Evolutionary conservation across 768 basidiomycete genomes (phyloP).

Genomic region (Tulasnella sp.): DNA sequence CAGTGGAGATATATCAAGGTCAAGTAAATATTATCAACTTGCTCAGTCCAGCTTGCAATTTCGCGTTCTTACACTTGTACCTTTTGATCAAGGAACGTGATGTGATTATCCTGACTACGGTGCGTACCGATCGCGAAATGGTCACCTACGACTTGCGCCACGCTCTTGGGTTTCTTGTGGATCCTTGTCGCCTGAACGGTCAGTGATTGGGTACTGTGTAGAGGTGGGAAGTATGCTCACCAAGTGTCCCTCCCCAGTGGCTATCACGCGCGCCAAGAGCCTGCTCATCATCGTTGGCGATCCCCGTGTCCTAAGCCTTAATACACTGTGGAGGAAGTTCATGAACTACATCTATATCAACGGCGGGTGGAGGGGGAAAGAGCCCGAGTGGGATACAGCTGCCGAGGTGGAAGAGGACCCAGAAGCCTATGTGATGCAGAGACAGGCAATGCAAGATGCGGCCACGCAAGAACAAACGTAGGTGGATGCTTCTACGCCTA

Average conservation of each 20-base stretch:
- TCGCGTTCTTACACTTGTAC: conserved; percentile 1
- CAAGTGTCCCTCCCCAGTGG: conserved; percentile 9
- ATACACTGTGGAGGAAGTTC: conserved; percentile 8
- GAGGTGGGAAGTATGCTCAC: background rate
- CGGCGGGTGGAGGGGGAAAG: background rate
- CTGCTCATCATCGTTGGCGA: conserved; percentile 15
- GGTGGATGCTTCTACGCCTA: too few relatives aligned
- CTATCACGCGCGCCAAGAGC: conserved; percentile 12
- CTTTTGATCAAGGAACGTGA: conserved; percentile 7
- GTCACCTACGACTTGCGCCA: background rate
- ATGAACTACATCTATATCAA: conserved; percentile 1
- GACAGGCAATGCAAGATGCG: too few relatives aligned
- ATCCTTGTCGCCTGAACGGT: conserved; percentile 12
- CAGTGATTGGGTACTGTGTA: too few relatives aligned
- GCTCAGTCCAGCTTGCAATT: conserved; percentile 18
- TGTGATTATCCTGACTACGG: conserved; percentile 5
- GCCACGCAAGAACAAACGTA: too few relatives aligned
- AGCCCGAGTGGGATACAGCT: conserved; percentile 5
- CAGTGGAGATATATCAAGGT: conserved; percentile 17
- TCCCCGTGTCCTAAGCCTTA: background rate
- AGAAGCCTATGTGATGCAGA: background rate
- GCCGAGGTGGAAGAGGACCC: background rate
- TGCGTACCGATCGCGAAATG: background rate
- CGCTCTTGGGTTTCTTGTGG: conserved; percentile 7
- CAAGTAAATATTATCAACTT: background rate